phyloP scores from a whole-genome alignment of 2,329 filamentous ascomycete genomes.

The Dactylellina parvicollis region DNA sequence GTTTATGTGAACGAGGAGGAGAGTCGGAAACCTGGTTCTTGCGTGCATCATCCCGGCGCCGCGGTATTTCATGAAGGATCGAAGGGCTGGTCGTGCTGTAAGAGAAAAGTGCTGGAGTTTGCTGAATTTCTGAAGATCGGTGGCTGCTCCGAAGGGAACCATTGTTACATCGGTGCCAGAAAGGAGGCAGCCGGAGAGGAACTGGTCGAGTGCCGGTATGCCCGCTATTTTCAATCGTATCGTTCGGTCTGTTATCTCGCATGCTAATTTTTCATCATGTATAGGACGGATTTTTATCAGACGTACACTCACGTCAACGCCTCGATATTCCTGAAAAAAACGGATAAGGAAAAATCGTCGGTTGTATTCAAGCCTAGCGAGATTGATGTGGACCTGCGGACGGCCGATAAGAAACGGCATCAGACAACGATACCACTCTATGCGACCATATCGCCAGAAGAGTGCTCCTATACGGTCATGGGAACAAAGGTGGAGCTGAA shows the following conservation, averaged over 20 bases:
- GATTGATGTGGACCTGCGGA: slow-evolving; percentile 83
- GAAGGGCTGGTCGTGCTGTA: slow-evolving; percentile 98
- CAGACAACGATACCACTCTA: slow-evolving; percentile 78
- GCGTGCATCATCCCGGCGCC: slow-evolving; percentile 85
- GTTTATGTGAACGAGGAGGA: slow-evolving; percentile 70
- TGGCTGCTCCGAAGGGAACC: slow-evolving; percentile 83
- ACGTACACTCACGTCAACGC: slow-evolving; percentile 85
- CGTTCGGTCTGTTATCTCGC: slow-evolving; percentile 1
- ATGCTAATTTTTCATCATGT: slow-evolving; percentile 22
- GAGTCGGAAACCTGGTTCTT: slow-evolving; percentile 76
- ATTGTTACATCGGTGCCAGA: slow-evolving; percentile 81
- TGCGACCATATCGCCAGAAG: slow-evolving; percentile 76
- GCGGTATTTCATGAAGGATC: slow-evolving; percentile 95
- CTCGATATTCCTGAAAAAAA: slow-evolving; percentile 96
- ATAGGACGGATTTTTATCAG: slow-evolving; percentile 91
- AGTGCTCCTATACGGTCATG: slow-evolving; percentile 81
- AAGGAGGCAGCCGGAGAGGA: slow-evolving; percentile 60
- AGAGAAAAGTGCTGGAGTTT: slow-evolving; percentile 92
- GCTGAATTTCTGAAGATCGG: slow-evolving; percentile 97
- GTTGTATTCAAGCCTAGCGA: slow-evolving; percentile 73
- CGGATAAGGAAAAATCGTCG: slow-evolving; percentile 80
- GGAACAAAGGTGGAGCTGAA: slow-evolving; percentile 88
- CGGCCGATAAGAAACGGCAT: slow-evolving; percentile 85
- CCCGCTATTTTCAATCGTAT: not conserved
- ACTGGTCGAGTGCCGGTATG: slow-evolving; percentile 71